A percentile compares a stretch with the other conserved stretches of the same genome.
Conservation (phyloP, 2,329 filamentous ascomycete genomes). For the Xenoacremonium recifei region DNA sequence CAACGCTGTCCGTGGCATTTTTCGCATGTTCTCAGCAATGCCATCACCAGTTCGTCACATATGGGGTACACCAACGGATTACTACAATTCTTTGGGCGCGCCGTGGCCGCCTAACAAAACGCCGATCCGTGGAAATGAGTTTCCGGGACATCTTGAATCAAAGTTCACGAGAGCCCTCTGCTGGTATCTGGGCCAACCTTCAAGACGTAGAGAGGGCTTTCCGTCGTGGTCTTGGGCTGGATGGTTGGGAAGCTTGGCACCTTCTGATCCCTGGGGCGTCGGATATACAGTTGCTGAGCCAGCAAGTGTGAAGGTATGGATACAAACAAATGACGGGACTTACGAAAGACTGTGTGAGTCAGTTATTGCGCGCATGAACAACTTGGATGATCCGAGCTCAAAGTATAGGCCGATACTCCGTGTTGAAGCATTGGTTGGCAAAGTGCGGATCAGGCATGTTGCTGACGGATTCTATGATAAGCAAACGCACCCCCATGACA, state of each 20-base stretch:
- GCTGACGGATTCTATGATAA: neutral
- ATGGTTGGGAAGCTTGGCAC: neutral
- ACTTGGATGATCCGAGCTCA: neutral
- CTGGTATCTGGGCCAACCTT: neutral
- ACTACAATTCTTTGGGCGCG: neutral
- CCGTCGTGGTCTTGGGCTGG: neutral
- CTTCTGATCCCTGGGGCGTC: neutral
- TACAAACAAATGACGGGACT: neutral
- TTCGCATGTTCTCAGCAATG: no score
- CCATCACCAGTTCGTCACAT: neutral
- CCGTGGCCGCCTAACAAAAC: neutral
- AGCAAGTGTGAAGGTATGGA: neutral
- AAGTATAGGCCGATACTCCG: neutral
- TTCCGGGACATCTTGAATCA: neutral
- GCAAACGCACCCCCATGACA: neutral
- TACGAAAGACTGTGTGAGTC: neutral
- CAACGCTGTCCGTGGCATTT: no score
- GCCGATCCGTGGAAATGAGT: neutral
- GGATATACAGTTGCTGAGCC: neutral
- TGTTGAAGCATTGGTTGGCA: neutral
- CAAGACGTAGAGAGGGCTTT: neutral
- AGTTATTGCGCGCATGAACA: neutral
- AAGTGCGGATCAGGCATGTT: neutral
- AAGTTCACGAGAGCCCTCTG: neutral
- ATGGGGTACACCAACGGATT: neutral